Evolutionary conservation across 2,329 filamentous ascomycete genomes (phyloP), one percentile per base, ranked within the genome.

Genomic region (Gremmenia infestans): DNA sequence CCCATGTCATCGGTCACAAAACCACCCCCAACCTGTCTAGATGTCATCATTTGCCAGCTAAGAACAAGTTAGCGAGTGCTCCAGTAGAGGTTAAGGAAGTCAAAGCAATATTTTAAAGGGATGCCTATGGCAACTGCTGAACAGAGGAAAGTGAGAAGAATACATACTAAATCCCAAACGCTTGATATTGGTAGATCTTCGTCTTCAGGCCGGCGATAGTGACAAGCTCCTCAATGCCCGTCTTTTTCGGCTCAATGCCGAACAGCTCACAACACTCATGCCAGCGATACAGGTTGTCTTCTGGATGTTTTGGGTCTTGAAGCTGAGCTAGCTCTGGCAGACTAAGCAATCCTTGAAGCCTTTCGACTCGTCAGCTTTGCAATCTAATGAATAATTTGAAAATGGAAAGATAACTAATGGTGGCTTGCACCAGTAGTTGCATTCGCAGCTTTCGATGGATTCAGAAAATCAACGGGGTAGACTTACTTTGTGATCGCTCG

Each of bases 1-100:
- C 80, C 80, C 78, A 81, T 81, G 50, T 81, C 78, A 60, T 82
- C 80, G 0, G 78, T 78, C 0, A 82, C 63, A 14, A 82, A 75
- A 48, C 67, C 73, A 28, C 88, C 88, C 7, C 83, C 76, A 2
- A 83, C 82, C 62, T 88, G 80, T 2, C 60, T 39, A 7, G 53
- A 55, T 14, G 48, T 57, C 15, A 42, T 49, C 60, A 62, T 60
- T 40, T 60, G 60, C 60, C 60, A 62, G 22, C 37, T 40, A 9
- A 7, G 37, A 40, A 40, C 2, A 17, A 7, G 15, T 40, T 40
- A 40, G 37, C n/a, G 8, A 40, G 37, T 15, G 17, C 8, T 40
- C 15, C 14, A 40, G 15, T 1, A 40, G 17, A n/a, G 17, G 15
- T 2, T 17, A 39, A 5, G 5, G 1, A 17, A 9, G 17, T 40